phyloP scores from a whole-genome alignment of 805 yeast species.

The Lipomyces sp. region DNA sequence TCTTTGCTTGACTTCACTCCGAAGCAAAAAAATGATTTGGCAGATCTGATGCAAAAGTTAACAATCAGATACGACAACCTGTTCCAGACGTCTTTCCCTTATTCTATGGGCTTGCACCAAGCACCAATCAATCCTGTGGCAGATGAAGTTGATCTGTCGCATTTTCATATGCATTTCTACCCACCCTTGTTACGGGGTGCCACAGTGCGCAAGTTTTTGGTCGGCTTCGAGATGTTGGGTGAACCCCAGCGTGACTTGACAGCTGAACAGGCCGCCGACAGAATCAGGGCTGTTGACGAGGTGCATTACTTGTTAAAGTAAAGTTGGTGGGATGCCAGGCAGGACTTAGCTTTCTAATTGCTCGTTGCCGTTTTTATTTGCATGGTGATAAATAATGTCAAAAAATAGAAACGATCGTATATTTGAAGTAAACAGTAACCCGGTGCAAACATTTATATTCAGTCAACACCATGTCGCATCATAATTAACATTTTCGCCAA shows the following conservation, averaged over 20 bases:
- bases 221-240: conserved; percentile 62
- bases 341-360: no score
- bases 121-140: conserved; percentile 56
- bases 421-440: no score
- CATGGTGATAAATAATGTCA: no score
- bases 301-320: conserved; percentile 23
- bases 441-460: no score
- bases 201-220: conserved; percentile 73
- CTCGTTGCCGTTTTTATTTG: no score
- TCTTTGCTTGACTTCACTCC: conserved; percentile 55
- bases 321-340: neutral
- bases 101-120: conserved; percentile 83
- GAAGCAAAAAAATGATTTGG: conserved; percentile 59
- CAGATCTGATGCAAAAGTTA: conserved; percentile 55
- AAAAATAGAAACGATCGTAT: no score
- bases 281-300: conserved; percentile 46
- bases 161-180: conserved; percentile 77
- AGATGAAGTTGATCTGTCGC: conserved; percentile 46
- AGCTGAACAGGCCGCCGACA: conserved; percentile 66
- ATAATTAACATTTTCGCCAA: neutral
- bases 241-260: conserved; percentile 75
- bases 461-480: no score
- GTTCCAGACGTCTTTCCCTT: conserved; percentile 72
- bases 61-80: conserved; percentile 73
- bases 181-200: conserved; percentile 79